Evolutionary conservation across 768 basidiomycete species (phyloP), one percentile per base, ranked within the genome.

Genomic region (Psilocybe cyanescens): DNA sequence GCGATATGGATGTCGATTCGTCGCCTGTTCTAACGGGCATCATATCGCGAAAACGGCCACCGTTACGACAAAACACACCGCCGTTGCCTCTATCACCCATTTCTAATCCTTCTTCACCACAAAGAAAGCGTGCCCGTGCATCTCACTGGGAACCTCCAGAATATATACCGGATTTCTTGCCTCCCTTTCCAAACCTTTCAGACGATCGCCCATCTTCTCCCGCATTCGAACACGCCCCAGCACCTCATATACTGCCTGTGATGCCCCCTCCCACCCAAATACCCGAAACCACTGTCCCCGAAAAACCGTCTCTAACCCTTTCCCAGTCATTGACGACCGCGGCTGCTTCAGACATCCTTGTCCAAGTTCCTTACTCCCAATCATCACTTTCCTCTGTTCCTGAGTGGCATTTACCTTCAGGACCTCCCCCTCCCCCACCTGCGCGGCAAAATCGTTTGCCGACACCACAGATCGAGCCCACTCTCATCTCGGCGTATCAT

Each of bases 321-420:
- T 67, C 76, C 0, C 76, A 78, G 60, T 78, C 79, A 55, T 48
- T 87, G 68, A 73, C 86, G 55, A 70, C 81, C 65, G 67, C 83
- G 63, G 77, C 83, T 2, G 81, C 87, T 1, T 86, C 91, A 2
- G 89, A 93, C 71, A 90, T 90, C 61, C 77, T 87, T 28, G 83
- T 88, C 9, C 85, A 86, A 67, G 83, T 92, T 1, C 89, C 91
- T 3, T 94, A 94, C 68, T 82, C 82, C 1, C 85, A 89, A 65
- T 94, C 92, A 0, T 81, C 88, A 3, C 83, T 94, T 24, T 82
- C 89, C 3, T 76, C 80, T 6, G 78, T 83, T 6, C 81, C 89
- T 16, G 82, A 89, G 67, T 88, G 89, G 86, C 91, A 92, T 70
- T 77, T 93, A 0, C 90, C 88, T 2, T 67, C 83, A 2, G 69